Evolutionary conservation across 352 stramenopile species (phyloP).

Genomic region (Phytophthora nicotianae): DNA sequence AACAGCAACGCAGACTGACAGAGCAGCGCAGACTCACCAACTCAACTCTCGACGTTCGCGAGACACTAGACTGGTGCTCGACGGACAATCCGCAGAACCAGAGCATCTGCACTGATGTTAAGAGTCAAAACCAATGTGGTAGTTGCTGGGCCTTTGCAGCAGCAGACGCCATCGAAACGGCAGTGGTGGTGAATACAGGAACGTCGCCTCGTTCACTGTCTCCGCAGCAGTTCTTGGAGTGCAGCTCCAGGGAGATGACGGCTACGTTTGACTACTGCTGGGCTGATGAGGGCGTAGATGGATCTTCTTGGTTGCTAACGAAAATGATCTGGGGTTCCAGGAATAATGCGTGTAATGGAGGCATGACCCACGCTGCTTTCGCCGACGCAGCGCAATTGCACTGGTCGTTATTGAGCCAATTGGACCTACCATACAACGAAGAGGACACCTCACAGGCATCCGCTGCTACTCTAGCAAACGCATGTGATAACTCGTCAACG

Average conservation of each 20-base stretch:
- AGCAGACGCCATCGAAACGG: conserved; percentile 78
- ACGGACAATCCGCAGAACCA: conserved; percentile 62
- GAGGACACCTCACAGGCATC: conserved; percentile 39
- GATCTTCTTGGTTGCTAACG: conserved; percentile 60
- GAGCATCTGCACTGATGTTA: conserved; percentile 76
- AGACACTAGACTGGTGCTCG: conserved; percentile 76
- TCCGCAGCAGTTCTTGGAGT: conserved; percentile 82
- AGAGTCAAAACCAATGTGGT: conserved; percentile 83
- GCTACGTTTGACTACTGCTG: conserved; percentile 84
- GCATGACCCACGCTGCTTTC: conserved; percentile 81
- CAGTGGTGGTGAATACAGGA: conserved; percentile 54
- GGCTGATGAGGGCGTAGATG: conserved; percentile 48
- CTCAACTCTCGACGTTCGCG: conserved; percentile 32
- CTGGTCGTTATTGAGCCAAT: conserved; percentile 60
- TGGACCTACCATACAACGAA: conserved; percentile 75
- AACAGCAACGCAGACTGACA: conserved; percentile 26
- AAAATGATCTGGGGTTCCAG: conserved; percentile 79
- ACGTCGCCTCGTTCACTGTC: conserved; percentile 61
- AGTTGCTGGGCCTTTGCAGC: conserved; percentile 86
- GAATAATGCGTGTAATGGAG: conserved; percentile 71
- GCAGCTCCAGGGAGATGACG: conserved; percentile 71
- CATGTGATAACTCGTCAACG: conserved; percentile 43
- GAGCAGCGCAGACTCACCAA: conserved; percentile 21
- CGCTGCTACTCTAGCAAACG: conserved; percentile 31
- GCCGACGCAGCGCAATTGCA: conserved; percentile 56